Base-by-base conservation (phyloP, 2,329 filamentous ascomycete genomes). In the Trichophyton rubrum region DNA sequence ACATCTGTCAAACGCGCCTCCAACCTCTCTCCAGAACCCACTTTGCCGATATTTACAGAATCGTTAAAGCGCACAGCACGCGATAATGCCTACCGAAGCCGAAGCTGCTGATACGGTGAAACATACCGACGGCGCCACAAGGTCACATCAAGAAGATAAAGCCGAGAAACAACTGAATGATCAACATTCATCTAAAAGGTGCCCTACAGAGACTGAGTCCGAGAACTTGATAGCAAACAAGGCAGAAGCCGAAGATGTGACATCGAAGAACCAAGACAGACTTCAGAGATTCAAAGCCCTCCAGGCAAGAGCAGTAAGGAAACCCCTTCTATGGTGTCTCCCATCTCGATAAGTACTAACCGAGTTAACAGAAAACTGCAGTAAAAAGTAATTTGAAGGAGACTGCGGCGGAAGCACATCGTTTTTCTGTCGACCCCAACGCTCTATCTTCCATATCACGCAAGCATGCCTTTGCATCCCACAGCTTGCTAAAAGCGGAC, bases 401-500 rank as follows among this genome's bases (percentile, higher is more conserved):
- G 72, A 90, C 89, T 6, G 87, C 87, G 33, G 85, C 85, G 56
- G 91, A 96, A 76, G 87, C 89, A 15, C 87, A 91, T 69, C 85
- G 90, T 47, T 79, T 90, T 58, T 82, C 87, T 2, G 85, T 85
- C 27, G 90, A 96, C 70, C 88, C 90, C 3, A 82, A 82, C 2
- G 82, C 92, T 63, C 82, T 96, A 56, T 84, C 84, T 1, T 82
- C 88, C 1, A 78, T 97, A n/a, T 85, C 87, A 65, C 88, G 91
- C 64, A 90, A 90, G 69, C 88, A 90, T 68, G 91, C 89, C 60
- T 85, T 93, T 66, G 92, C 93, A 20, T 85, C 87, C 4, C 90
- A 96, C 73, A 99, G 97, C 70, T 83, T 99, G 0, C 81, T 96
- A 49, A 96, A 96, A 77, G 89, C 90, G 3, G 90, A 96, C 68